Conservation (phyloP, 768 basidiomycete genomes). For the Lyophyllum atratum region DNA sequence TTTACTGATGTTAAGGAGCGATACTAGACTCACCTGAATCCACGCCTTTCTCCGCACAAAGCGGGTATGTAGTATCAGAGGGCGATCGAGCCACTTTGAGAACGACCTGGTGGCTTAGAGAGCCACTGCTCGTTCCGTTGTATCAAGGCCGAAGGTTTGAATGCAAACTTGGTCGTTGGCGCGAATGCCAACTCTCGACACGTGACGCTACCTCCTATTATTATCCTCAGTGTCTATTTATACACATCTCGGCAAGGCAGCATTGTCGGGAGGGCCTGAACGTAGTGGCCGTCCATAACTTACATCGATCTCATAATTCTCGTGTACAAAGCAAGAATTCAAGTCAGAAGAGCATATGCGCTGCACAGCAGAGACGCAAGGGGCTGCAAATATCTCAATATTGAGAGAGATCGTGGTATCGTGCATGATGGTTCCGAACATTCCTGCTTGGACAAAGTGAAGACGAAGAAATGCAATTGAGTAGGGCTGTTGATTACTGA, state of each 20-base stretch:
- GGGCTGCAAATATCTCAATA: too few relatives aligned
- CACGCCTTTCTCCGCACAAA: not conserved
- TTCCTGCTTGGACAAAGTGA: too few relatives aligned
- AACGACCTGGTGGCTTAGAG: not conserved
- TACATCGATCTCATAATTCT: too few relatives aligned
- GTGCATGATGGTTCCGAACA: too few relatives aligned
- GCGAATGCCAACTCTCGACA: not conserved
- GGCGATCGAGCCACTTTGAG: not conserved
- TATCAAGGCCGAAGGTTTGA: not conserved
- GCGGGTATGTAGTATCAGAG: not conserved
- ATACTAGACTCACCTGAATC: not conserved
- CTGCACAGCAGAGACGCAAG: too few relatives aligned
- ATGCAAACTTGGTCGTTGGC: not conserved
- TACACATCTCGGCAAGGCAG: not conserved
- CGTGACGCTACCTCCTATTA: not conserved
- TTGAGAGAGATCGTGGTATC: too few relatives aligned
- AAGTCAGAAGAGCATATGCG: too few relatives aligned
- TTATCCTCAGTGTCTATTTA: not conserved
- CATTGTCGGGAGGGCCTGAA: too few relatives aligned
- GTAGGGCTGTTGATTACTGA: not conserved
- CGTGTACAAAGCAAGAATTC: too few relatives aligned
- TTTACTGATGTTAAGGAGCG: not conserved
- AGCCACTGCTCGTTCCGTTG: not conserved
- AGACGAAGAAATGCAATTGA: too few relatives aligned
- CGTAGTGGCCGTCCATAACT: too few relatives aligned